A percentile compares a stretch with the other conserved stretches of the same genome.
Evolutionary conservation across 331 rosid genomes (phyloP).

Genomic region (Phaseolus coccineus): DNA sequence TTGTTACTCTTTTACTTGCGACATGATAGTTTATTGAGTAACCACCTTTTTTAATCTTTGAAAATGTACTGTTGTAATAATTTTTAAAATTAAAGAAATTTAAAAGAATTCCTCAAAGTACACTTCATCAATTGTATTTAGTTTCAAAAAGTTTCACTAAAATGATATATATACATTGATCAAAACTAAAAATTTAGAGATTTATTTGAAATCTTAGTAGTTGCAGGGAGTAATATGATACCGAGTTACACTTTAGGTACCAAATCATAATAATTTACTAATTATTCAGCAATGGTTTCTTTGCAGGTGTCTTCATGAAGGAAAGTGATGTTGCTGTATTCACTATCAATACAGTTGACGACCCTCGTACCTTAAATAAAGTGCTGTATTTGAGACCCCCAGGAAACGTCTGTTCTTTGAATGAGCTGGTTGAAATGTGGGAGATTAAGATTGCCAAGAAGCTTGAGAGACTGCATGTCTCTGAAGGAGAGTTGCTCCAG

Average conservation of each 20-base stretch:
- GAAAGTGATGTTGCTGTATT: slow-evolving; percentile 77
- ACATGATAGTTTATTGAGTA: neutral
- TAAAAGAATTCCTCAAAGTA: no score
- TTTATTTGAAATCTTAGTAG: no score
- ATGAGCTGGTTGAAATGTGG: slow-evolving; percentile 76
- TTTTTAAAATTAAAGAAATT: neutral
- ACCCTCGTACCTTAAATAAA: slow-evolving; percentile 72
- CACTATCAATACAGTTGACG: slow-evolving; percentile 75
- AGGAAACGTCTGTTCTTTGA: slow-evolving; percentile 70
- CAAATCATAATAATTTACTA: no score
- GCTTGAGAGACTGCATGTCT: slow-evolving; percentile 62
- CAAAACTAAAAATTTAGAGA: no score
- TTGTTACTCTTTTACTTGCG: slow-evolving; percentile 1
- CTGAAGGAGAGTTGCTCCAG: slow-evolving; percentile 66
- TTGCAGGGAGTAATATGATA: neutral
- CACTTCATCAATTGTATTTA: no score
- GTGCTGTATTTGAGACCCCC: slow-evolving; percentile 76
- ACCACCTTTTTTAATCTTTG: neutral
- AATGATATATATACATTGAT: no score
- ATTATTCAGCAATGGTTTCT: slow-evolving; percentile 23
- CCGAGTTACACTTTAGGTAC: neutral
- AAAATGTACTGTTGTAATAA: no score
- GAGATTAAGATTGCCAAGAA: slow-evolving; percentile 74
- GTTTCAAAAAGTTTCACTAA: no score
- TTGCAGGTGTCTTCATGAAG: slow-evolving; percentile 69